Conservation (phyloP, 164 flowering plant species). For the Vitis amurensis region DNA sequence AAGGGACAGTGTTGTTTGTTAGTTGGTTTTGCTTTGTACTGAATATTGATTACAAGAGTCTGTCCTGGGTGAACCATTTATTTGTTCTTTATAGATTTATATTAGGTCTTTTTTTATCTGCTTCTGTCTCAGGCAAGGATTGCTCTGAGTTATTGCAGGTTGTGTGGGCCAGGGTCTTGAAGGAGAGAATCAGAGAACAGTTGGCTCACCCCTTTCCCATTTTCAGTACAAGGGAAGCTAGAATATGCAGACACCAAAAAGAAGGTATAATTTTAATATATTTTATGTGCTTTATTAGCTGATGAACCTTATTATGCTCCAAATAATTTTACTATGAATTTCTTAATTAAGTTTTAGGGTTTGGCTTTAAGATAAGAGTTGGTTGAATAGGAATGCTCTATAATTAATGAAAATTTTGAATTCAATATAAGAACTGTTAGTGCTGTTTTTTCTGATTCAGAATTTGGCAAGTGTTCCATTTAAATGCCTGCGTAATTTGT, state of each 20-base stretch:
- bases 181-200: not conserved
- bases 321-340: too few species aligned
- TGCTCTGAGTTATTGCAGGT: constrained; percentile 31
- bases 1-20: constrained; percentile 31
- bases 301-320: too few species aligned
- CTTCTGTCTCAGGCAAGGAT: constrained; percentile 14
- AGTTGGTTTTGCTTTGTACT: constrained; percentile 20
- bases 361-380: too few species aligned
- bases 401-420: too few species aligned
- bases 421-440: too few species aligned
- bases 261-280: constrained; percentile 24
- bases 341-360: too few species aligned
- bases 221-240: not conserved
- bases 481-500: too few species aligned
- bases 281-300: too few species aligned
- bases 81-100: not conserved
- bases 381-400: too few species aligned
- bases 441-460: too few species aligned
- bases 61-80: constrained; percentile 7
- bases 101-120: constrained; percentile 4
- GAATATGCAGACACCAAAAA: constrained; percentile 45
- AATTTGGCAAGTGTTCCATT: too few species aligned
- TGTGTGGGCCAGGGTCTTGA: constrained; percentile 28
- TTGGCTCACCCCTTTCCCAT: not conserved
- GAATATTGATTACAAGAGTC: constrained; percentile 2